Base-by-base conservation (phyloP, 768 basidiomycete species). In the Agaricus sinodeliciosus region DNA sequence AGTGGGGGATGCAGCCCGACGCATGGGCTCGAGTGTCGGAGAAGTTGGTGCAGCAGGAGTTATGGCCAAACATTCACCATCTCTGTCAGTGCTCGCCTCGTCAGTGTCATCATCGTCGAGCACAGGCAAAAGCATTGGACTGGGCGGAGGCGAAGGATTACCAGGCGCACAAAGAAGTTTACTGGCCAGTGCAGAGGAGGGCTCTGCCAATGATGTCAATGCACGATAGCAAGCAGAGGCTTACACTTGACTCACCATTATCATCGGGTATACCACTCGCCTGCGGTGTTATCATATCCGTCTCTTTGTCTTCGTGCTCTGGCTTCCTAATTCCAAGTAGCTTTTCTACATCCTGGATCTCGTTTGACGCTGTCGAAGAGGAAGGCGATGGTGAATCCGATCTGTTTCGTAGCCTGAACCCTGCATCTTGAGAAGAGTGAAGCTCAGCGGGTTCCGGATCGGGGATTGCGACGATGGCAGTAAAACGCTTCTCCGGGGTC, bases 101-200 rank as follows among this genome's bases (percentile, higher is more conserved):
- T 41, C 41, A 16, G 27, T 26, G 26, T 46, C 56, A 39, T 31
- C 35, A 15, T 46, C 56, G 31, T 39, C 35, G n/a, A 12, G 27
- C 34, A 18, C 22, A 8, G 48, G 26, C 11, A 63, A 48, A n/a
- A 57, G 46, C 1, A 62, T 57, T 18, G 65, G 65, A 54, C 65
- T 66, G 26, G 72, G 72, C 27, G 72, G 72, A 15, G 87, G 87
- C 15, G 87, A 90, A 15, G 88, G 88, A 60, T 90, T 90, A 59
- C 81, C 82, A 53, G 80, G 78, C 48, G 88, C 87, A 46, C 80
- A 75, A 42, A 84, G 74, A 43, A 90, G 79, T 66, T 69, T 81
- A 56, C 71, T 78, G 28, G 84, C 88, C 45, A 90, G 69, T 4
- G 75, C 73, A 51, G 85, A 84, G 2, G 85, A 78, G 8, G 85